Evolutionary conservation across 371 early-diverging fungal species (phyloP).

Genomic region (Choanephora cucurbitarum): DNA sequence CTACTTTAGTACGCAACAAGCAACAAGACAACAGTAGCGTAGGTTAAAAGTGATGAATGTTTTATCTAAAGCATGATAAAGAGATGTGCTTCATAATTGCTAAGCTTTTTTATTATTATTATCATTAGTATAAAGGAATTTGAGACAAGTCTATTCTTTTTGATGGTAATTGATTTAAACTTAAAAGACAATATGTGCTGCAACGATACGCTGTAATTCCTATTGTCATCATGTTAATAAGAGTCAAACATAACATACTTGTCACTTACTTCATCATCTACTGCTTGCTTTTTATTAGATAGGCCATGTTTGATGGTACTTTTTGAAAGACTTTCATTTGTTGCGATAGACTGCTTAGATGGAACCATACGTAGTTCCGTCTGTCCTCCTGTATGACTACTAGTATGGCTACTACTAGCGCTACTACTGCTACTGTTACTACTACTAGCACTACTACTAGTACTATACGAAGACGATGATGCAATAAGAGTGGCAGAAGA

Average conservation of each 20-base stretch:
- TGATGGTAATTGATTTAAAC: no score
- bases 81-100: no score
- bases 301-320: not conserved
- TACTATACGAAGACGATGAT: not conserved
- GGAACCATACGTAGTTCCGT: not conserved
- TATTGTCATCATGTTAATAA: constrained; percentile 8
- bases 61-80: no score
- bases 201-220: constrained; percentile 51
- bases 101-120: no score
- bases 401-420: no score
- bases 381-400: not conserved
- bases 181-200: constrained; percentile 52
- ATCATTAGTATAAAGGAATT: no score
- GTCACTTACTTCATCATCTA: constrained; percentile 40
- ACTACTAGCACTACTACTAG: no score
- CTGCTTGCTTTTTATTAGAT: constrained; percentile 19
- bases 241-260: not conserved
- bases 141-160: no score
- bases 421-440: no score
- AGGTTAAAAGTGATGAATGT: no score
- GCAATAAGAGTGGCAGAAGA: not conserved
- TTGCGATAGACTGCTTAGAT: not conserved
- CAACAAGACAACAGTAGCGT: no score
- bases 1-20: no score
- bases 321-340: not conserved